Base-by-base conservation (phyloP, 78 protist genomes). In the Polysphondylium violaceum region DNA sequence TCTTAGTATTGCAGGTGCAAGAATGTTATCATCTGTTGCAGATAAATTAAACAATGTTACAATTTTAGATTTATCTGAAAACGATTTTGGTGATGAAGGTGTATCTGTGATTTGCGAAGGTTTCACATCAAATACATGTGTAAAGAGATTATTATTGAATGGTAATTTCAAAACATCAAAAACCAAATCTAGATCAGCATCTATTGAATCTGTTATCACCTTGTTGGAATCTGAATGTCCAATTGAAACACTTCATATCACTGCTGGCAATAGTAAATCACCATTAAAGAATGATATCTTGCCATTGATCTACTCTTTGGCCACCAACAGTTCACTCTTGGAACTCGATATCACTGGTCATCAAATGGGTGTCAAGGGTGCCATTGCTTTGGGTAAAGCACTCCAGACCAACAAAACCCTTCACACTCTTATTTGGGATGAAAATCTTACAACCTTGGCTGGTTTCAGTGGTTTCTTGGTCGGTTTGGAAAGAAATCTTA, bases 11-110 rank as follows among this genome's bases (percentile, higher is more conserved):
- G 86, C 86, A 53, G 95, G 95, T 41, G 95, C 95, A 51, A 60
- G 87, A 51, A 75, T 73, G 92, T 76, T 92, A 21, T 65, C 95
- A 21, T 55, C 81, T 21, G 33, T 76, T 8, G 68, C 87, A n/a
- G 86, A 61, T 41, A 73, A 85, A 47, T 36, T 92, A 17, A 44
- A 81, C 51, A 77, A 92, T 59, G 61, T 92, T 31, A n/a, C 41
- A n/a, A 40, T 16, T 12, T 55, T 92, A 35, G 94, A 90, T 65
- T 19, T 77, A 2, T 51, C 76, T 16, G 95, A 92, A 41, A 92
- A 92, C 61, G 95, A 92, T 55, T 76, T 92, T 38, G 88, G 88
- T 17, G 95, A 92, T 60, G 95, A 92, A 38, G 95, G 95, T 59
- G 95, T 92, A 27, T 67, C 92, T 6, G 77, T 67, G 0, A 63